Evolutionary conservation across 129 eudicot species (phyloP).

Genomic region (Lactuca saligna): DNA sequence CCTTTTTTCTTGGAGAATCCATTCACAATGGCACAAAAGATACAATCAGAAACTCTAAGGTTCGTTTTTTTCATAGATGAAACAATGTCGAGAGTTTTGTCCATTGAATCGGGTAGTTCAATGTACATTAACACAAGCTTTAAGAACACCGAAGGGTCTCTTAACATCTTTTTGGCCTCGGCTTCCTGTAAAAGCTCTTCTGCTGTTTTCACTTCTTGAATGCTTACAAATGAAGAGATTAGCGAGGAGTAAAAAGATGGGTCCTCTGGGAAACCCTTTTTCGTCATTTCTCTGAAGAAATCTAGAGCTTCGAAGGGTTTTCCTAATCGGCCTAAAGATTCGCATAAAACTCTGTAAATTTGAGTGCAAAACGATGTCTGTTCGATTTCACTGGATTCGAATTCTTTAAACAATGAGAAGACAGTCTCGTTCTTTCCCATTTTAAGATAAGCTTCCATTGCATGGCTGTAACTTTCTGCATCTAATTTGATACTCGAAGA

Average conservation of each 20-base stretch:
- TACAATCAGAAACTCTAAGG: slow-evolving; percentile 74
- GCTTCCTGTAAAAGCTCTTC: slow-evolving; percentile 77
- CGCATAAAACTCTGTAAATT: slow-evolving; percentile 57
- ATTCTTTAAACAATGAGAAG: slow-evolving; percentile 51
- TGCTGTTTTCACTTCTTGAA: slow-evolving; percentile 51
- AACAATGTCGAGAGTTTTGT: slow-evolving; percentile 61
- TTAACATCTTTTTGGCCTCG: slow-evolving; percentile 62
- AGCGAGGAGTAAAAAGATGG: slow-evolving; percentile 60
- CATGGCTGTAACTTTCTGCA: slow-evolving; percentile 51
- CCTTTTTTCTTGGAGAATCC: slow-evolving; percentile 73
- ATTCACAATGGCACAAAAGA: slow-evolving; percentile 83
- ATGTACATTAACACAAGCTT: slow-evolving; percentile 81
- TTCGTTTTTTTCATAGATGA: slow-evolving; percentile 52
- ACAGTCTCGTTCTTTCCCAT: slow-evolving; percentile 48
- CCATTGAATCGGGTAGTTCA: slow-evolving; percentile 53
- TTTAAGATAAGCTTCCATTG: slow-evolving; percentile 79
- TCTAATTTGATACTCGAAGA: slow-evolving; percentile 47
- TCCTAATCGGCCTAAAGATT: slow-evolving; percentile 66
- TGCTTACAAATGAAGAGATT: slow-evolving; percentile 62
- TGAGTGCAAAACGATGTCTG: slow-evolving; percentile 34
- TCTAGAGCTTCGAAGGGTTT: slow-evolving; percentile 62
- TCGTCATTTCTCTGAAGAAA: slow-evolving; percentile 56
- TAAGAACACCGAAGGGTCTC: slow-evolving; percentile 77
- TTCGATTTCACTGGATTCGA: slow-evolving; percentile 33
- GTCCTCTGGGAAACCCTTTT: slow-evolving; percentile 50